phyloP scores from a whole-genome alignment of 2,329 filamentous ascomycete species.

The Fusarium vanettenii region DNA sequence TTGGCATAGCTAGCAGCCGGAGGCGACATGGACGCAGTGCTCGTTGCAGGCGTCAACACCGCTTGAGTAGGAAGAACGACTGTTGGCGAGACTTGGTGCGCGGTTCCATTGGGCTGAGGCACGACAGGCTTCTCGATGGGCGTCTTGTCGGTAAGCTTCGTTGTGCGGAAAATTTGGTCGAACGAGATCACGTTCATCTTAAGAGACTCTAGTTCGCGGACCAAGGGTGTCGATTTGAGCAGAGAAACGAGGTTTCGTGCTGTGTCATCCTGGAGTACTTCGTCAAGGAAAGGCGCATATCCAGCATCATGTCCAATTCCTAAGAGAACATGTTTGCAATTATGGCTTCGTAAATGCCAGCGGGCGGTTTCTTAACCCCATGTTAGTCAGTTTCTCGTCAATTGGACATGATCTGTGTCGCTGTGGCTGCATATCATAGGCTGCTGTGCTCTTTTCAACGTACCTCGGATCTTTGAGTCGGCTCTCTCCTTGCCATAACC shows the following conservation, averaged over 20 bases:
- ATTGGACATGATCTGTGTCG: neutral
- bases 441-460: constrained; percentile 8
- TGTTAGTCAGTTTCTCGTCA: constrained; percentile 12
- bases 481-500: constrained; percentile 68
- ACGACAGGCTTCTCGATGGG: neutral
- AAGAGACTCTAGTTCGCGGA: constrained; percentile 61
- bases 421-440: neutral
- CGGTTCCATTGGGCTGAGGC: constrained; percentile 3
- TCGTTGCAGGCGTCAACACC: constrained; percentile 41
- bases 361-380: constrained; percentile 57
- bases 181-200: constrained; percentile 60
- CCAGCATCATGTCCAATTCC: constrained; percentile 71
- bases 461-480: constrained; percentile 71
- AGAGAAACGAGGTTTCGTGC: constrained; percentile 61
- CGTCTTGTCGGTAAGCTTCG: constrained; percentile 59
- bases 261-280: constrained; percentile 60
- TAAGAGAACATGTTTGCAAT: constrained; percentile 71
- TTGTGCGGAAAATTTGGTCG: constrained; percentile 63
- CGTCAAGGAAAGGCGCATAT: constrained; percentile 70
- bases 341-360: constrained; percentile 70
- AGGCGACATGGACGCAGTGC: constrained; percentile 38
- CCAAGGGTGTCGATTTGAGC: constrained; percentile 64
- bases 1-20: constrained; percentile 48
- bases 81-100: constrained; percentile 17
- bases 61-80: constrained; percentile 18